Evolutionary conservation across 805 yeast genomes (phyloP).

Genomic region (Nakazawaea anatomiae): DNA sequence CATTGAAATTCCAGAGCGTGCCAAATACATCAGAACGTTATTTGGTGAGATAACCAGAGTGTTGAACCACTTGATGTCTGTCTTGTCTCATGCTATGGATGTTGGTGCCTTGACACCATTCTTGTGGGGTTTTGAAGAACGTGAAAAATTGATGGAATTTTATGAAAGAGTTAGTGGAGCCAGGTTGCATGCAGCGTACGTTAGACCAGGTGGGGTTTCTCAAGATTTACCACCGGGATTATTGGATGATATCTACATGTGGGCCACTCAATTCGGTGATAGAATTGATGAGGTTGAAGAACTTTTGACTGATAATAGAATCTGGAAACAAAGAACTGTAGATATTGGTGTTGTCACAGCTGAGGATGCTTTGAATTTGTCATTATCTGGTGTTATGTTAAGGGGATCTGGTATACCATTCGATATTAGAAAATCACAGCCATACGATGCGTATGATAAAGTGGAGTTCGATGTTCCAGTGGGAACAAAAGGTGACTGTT

Average conservation of each 20-base stretch:
- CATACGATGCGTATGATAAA: slow-evolving; percentile 83
- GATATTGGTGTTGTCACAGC: slow-evolving; percentile 79
- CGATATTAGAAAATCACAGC: slow-evolving; percentile 81
- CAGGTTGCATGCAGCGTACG: slow-evolving; percentile 81
- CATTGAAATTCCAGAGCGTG: slow-evolving; percentile 81
- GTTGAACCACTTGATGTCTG: slow-evolving; percentile 81
- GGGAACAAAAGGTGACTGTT: slow-evolving; percentile 85
- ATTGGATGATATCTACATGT: slow-evolving; percentile 87
- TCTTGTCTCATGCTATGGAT: slow-evolving; percentile 86
- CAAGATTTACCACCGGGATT: slow-evolving; percentile 84
- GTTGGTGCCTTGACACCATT: slow-evolving; percentile 92
- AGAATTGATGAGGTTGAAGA: slow-evolving; percentile 89
- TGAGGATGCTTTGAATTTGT: slow-evolving; percentile 79
- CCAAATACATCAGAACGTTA: slow-evolving; percentile 75
- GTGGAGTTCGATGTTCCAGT: slow-evolving; percentile 87
- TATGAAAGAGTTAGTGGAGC: slow-evolving; percentile 91
- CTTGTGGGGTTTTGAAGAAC: slow-evolving; percentile 91
- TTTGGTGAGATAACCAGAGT: slow-evolving; percentile 85
- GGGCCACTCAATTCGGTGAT: slow-evolving; percentile 95
- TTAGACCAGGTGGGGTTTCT: slow-evolving; percentile 89
- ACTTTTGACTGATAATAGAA: slow-evolving; percentile 82
- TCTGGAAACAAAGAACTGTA: slow-evolving; percentile 83
- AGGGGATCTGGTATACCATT: slow-evolving; percentile 88
- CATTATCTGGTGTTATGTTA: slow-evolving; percentile 81
- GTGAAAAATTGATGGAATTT: slow-evolving; percentile 89